Evolutionary conservation across 768 basidiomycete genomes (phyloP), one percentile per base, ranked within the genome.

Genomic region (Tulasnella sp.): DNA sequence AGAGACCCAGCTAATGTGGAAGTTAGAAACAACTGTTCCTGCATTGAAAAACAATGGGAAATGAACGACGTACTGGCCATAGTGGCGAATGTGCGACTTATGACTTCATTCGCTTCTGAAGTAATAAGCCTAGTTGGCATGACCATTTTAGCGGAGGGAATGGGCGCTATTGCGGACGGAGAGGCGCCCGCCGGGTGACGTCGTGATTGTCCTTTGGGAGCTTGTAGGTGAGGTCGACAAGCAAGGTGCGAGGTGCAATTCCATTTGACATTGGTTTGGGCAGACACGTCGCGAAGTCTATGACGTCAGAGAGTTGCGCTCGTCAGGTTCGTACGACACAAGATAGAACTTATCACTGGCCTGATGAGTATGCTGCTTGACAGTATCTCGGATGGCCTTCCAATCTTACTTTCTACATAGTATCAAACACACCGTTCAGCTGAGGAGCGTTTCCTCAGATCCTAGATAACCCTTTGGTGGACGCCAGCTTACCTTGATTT

Each of bases 321-420:
- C 50, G 11, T 11, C 17, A 15, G 24, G 53, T 51, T 73, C 70
- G 47, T 70, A 66, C 26, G 71, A 71, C 44, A 29, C 75, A 74
- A 44, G 72, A 66, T 55, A 80, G 71, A 38, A 70, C 79, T 82
- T 9, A 75, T 62, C 23, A 56, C 65, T 45, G 64, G 88, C 88
- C 75, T 87, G 73, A 66, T 77, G 72, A 10, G 90, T 74, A 69
- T 82, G 88, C 68, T 77, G 69, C 69, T 88, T 89, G 69, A 92
- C 80, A 56, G 81, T 79, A 66, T 84, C 78, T 41, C 86, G 80
- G 43, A 92, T 75, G 42, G 75, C 70, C 19, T 75, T 65, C 90
- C 89, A 93, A 67, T 86, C 84, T 65, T 74, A 73, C 66, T 85
- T 85, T 71, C 44, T 59, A 47, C 52, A 60, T n/a, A n/a, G n/a